These are phyloP conservation scores for Dissoconium aciculare DNA, from an alignment of 2,329 filamentous ascomycete species.

Conservation along the genomic window DNA sequence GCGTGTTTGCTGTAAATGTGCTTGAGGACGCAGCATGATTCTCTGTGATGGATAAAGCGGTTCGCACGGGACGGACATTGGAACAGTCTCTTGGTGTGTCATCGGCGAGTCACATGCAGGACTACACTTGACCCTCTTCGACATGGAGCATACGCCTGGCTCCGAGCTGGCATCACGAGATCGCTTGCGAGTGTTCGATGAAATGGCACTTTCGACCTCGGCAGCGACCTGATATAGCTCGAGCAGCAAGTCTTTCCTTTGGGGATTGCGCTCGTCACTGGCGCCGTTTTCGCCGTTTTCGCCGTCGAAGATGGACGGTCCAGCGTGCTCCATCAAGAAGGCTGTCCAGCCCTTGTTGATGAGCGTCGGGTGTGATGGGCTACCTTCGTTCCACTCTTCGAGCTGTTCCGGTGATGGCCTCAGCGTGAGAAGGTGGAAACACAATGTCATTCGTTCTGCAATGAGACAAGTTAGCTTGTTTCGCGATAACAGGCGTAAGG, in stretches of 20 bases:
- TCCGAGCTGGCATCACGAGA: no score
- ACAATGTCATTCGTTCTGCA: slow-evolving; percentile 18
- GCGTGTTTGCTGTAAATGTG: no score
- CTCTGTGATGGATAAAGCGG: no score
- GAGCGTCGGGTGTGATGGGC: slow-evolving; percentile 15
- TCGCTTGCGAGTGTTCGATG: no score
- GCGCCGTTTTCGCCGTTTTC: slow-evolving; percentile 13
- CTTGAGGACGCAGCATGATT: no score
- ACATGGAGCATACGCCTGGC: no score
- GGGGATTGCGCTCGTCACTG: slow-evolving; percentile 6
- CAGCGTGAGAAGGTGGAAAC: slow-evolving; percentile 19
- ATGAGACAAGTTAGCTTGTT: slow-evolving; percentile 9
- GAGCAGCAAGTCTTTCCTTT: slow-evolving; percentile 7
- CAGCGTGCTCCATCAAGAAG: slow-evolving; percentile 17
- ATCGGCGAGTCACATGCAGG: no score
- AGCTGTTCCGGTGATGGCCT: slow-evolving; percentile 17
- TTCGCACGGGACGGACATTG: no score
- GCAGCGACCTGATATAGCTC: slow-evolving; percentile 13
- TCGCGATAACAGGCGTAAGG: not conserved
- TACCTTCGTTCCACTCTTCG: slow-evolving; percentile 16
- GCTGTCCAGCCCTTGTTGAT: slow-evolving; percentile 17
- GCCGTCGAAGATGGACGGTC: slow-evolving; percentile 16
- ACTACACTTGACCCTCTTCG: no score
- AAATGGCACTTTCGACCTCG: no score
- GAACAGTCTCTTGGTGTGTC: no score